These are phyloP conservation scores for Blepharisma stoltei DNA, from an alignment of 73 alveolate species.

Conservation along the genomic window DNA sequence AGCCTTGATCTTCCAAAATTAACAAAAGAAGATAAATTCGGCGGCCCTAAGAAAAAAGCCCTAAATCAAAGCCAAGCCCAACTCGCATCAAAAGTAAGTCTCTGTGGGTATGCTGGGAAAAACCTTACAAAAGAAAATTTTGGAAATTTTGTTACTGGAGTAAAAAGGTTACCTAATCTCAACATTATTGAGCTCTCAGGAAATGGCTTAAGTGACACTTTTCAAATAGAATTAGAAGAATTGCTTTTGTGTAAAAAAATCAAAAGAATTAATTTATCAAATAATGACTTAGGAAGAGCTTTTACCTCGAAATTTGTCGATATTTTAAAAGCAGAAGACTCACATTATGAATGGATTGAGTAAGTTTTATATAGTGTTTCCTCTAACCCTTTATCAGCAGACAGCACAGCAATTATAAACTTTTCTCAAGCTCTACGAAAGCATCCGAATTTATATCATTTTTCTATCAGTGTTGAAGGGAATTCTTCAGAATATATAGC, in stretches of 20 bases:
- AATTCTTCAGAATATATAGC: neutral
- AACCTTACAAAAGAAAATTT: neutral
- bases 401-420: neutral
- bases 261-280: conserved; percentile 2
- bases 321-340: conserved; percentile 1
- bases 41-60: neutral
- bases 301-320: neutral
- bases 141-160: neutral
- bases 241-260: neutral
- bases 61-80: neutral
- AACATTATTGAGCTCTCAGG: neutral
- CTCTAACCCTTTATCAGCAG: neutral
- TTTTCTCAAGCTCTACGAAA: neutral
- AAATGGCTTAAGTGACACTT: neutral
- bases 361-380: conserved; percentile 16
- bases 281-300: conserved; percentile 19
- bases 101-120: neutral
- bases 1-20: conserved; percentile 13
- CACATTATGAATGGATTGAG: neutral
- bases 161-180: neutral
- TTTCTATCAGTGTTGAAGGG: conserved; percentile 10
- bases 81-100: neutral
- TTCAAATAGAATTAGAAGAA: conserved; percentile 11
- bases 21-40: conserved; percentile 4
- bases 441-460: neutral